Percentiles rank a stretch among this genome's conserved stretches.
These are phyloP conservation scores for Botrytis fabae DNA, from an alignment of 2,329 filamentous ascomycete genomes.

Conservation along the genomic window DNA sequence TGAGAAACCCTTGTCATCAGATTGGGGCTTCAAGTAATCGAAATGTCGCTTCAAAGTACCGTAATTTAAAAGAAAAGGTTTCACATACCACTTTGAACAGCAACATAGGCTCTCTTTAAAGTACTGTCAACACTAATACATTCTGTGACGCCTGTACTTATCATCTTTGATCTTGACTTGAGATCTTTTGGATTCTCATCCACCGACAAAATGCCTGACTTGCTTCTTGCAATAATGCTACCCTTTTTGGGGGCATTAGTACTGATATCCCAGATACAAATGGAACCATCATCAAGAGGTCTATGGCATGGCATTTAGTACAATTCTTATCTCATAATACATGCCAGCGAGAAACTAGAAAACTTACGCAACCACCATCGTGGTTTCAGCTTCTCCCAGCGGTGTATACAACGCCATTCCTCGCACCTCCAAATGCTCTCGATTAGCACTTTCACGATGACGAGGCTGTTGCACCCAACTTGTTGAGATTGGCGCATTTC, in stretches of 20 bases:
- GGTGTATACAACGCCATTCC: slow-evolving; percentile 69
- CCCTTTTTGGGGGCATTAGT: slow-evolving; percentile 57
- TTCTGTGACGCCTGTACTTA: slow-evolving; percentile 74
- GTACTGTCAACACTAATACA: slow-evolving; percentile 77
- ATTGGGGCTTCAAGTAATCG: not conserved
- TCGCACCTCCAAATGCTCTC: slow-evolving; percentile 63
- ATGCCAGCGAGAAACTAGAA: not conserved
- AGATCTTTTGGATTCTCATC: slow-evolving; percentile 48
- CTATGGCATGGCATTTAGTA: slow-evolving; percentile 12
- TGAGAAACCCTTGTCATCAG: not conserved
- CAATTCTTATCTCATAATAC: not conserved
- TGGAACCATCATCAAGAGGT: slow-evolving; percentile 80
- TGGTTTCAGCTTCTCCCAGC: slow-evolving; percentile 52
- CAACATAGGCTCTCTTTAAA: slow-evolving; percentile 72
- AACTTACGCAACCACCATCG: slow-evolving; percentile 59
- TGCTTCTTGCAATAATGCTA: slow-evolving; percentile 64
- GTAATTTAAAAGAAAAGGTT: not conserved
- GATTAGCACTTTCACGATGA: slow-evolving; percentile 45
- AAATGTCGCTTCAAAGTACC: not conserved
- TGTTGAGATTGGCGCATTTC: slow-evolving; percentile 70
- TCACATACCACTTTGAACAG: slow-evolving; percentile 66
- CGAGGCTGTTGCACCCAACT: slow-evolving; percentile 73
- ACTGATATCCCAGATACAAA: slow-evolving; percentile 82
- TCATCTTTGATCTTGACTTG: slow-evolving; percentile 59
- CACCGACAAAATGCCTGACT: slow-evolving; percentile 65